phyloP scores from a whole-genome alignment of 164 flowering plant genomes.

The Saururus chinensis region DNA sequence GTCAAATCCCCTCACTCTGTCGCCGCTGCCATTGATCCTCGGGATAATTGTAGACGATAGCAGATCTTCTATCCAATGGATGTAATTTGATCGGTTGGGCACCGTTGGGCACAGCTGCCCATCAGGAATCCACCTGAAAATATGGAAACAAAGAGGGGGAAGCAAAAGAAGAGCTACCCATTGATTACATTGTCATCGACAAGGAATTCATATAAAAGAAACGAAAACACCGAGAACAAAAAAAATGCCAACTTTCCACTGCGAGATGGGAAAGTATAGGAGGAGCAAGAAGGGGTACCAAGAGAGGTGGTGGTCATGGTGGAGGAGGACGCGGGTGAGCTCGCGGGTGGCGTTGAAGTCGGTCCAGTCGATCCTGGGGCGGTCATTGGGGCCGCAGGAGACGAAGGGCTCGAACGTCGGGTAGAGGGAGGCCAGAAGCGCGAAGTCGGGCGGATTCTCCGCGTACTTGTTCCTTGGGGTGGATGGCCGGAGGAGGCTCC shows the following conservation, averaged over 20 bases:
- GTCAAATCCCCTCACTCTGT: constrained; percentile 67
- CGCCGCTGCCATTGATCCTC: constrained; percentile 14
- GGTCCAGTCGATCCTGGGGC: constrained; percentile 84
- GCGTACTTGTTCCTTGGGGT: constrained; percentile 77
- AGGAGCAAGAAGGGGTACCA: constrained; percentile 50
- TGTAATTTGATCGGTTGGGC: constrained; percentile 86
- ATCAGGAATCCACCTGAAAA: constrained; percentile 95
- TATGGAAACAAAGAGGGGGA: constrained; percentile 1
- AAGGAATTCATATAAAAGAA: too few relatives aligned
- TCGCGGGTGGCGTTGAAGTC: constrained; percentile 92
- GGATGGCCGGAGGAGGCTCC: constrained; percentile 34
- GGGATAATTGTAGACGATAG: constrained; percentile 52
- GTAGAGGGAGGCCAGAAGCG: constrained; percentile 60
- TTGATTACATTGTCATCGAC: too few relatives aligned
- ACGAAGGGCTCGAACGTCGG: constrained; percentile 65
- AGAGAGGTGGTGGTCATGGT: constrained; percentile 61
- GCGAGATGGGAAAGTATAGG: too few relatives aligned
- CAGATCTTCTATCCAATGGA: constrained; percentile 93
- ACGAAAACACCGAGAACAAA: too few relatives aligned
- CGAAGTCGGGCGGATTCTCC: constrained; percentile 73
- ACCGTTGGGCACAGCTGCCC: constrained; percentile 96
- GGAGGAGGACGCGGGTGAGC: constrained; percentile 73
- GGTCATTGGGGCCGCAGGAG: constrained; percentile 46
- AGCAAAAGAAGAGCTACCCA: not conserved
- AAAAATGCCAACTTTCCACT: not conserved